Evolutionary conservation across 1,284 basidiomycete species (phyloP), one percentile per base, ranked within the genome.

Genomic region (Trichosporon sp.): DNA sequence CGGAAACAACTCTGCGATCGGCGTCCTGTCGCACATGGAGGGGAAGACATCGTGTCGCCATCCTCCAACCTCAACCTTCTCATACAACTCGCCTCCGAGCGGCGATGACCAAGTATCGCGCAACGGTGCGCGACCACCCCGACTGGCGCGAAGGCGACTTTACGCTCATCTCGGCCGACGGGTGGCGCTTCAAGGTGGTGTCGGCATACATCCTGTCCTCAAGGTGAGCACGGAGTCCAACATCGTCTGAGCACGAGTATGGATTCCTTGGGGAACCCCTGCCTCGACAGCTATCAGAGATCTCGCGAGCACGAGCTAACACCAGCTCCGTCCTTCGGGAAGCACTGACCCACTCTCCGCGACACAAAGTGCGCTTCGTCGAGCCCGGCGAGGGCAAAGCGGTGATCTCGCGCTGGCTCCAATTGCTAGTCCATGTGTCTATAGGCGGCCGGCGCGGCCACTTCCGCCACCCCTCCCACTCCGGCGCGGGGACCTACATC

Each of bases 311-410:
- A n/a, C 9, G 7, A 19, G 32, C 61, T 62, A 23, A 62, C 32
- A 0, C 31, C 61, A 62, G 61, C 44, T 33, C 61, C 16, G 56
- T 63, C 1, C 52, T 63, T 19, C 57, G 61, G 19, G 61, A 63
- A 34, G 36, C 49, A 10, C 49, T 54, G 25, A 31, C 49, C 25
- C 31, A 54, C 27, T 19, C 19, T 9, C 16, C 49, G 8, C 49
- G 49, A 3, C 27, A 27, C 14, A 27, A 29, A 9, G 49, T 54
- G 6, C 49, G 25, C 49, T 54, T 54, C 49, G 31, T 27, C 14
- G 49, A 54, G 49, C 49, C 49, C 14, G 49, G 49, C 27, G 49
- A 54, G 49, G 27, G 49, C 27, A 54, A 54, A 9, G 49, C 49
- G 1, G 49, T 54, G 10, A 29, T 54, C 25, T 25, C 49, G 16